Evolutionary conservation across 1,284 basidiomycete genomes (phyloP).

Genomic region (Butyriboletus appendiculatus): DNA sequence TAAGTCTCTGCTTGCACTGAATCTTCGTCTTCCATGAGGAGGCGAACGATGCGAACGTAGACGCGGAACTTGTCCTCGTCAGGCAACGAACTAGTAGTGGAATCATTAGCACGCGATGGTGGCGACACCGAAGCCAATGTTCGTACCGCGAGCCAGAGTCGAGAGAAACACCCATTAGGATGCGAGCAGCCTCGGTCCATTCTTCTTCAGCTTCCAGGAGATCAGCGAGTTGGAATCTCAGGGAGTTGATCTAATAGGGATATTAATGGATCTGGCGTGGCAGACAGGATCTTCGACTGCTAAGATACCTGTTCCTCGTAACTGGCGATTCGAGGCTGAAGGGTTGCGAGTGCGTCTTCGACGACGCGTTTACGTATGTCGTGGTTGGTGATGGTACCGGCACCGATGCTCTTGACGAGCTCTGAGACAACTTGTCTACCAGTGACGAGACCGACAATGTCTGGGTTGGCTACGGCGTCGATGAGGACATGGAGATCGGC

Average conservation of each 20-base stretch:
- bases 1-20: conserved; percentile 94
- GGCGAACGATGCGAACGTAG: conserved; percentile 92
- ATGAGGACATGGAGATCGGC: conserved; percentile 67
- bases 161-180: conserved; percentile 88
- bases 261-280: conserved; percentile 10
- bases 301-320: conserved; percentile 90
- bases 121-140: not conserved
- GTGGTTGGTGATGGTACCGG: conserved; percentile 53
- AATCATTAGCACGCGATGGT: conserved; percentile 4
- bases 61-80: conserved; percentile 89
- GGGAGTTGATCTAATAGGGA: conserved; percentile 65
- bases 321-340: conserved; percentile 79
- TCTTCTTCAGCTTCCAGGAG: conserved; percentile 90
- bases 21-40: conserved; percentile 95
- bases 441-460: conserved; percentile 79
- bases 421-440: conserved; percentile 84
- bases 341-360: conserved; percentile 66
- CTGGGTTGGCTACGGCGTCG: conserved; percentile 76
- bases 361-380: conserved; percentile 69
- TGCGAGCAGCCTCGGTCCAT: conserved; percentile 89
- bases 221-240: conserved; percentile 87
- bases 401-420: conserved; percentile 67
- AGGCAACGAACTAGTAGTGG: conserved; percentile 54
- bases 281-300: not conserved
- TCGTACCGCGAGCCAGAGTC: conserved; percentile 87